Conservation (phyloP, 1,139 yeast species). For the Yamadazyma diddensiae region DNA sequence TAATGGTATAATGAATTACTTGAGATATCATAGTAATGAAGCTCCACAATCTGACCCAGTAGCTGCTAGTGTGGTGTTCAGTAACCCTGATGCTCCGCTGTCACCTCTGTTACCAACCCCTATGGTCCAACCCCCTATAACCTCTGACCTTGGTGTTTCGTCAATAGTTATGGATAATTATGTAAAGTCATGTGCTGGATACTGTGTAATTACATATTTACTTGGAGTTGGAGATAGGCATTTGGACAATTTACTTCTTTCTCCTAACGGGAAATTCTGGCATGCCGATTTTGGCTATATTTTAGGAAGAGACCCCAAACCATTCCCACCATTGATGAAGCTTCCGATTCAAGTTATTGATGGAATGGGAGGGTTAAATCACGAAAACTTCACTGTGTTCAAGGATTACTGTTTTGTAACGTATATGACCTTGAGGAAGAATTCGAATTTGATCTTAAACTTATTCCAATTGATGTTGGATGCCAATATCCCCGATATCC, state of each 20-base stretch:
- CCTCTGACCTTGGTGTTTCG: slow-evolving; percentile 69
- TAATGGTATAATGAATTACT: slow-evolving; percentile 68
- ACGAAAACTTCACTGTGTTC: slow-evolving; percentile 81
- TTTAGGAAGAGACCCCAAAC: slow-evolving; percentile 94
- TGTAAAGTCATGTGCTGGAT: slow-evolving; percentile 95
- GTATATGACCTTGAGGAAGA: slow-evolving; percentile 83
- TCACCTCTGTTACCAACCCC: too few relatives aligned
- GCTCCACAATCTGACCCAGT: slow-evolving; percentile 25
- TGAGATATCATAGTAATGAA: slow-evolving; percentile 62
- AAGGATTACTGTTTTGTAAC: slow-evolving; percentile 94
- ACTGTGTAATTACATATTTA: slow-evolving; percentile 92
- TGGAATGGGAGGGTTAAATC: slow-evolving; percentile 93
- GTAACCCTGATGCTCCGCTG: slow-evolving; percentile 17
- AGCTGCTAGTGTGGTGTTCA: slow-evolving; percentile 23
- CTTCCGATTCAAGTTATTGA: slow-evolving; percentile 95
- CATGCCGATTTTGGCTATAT: slow-evolving; percentile 98
- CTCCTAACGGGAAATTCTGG: slow-evolving; percentile 82
- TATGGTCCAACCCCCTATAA: too few relatives aligned
- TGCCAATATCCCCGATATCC: slow-evolving; percentile 86
- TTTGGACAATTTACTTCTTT: slow-evolving; percentile 75
- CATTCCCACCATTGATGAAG: slow-evolving; percentile 98
- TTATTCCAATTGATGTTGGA: slow-evolving; percentile 92
- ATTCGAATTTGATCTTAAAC: slow-evolving; percentile 84
- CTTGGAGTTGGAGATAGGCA: slow-evolving; percentile 98
- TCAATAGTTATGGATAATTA: slow-evolving; percentile 86